phyloP scores from a whole-genome alignment of 768 basidiomycete species.

The Lactarius akahatsu region DNA sequence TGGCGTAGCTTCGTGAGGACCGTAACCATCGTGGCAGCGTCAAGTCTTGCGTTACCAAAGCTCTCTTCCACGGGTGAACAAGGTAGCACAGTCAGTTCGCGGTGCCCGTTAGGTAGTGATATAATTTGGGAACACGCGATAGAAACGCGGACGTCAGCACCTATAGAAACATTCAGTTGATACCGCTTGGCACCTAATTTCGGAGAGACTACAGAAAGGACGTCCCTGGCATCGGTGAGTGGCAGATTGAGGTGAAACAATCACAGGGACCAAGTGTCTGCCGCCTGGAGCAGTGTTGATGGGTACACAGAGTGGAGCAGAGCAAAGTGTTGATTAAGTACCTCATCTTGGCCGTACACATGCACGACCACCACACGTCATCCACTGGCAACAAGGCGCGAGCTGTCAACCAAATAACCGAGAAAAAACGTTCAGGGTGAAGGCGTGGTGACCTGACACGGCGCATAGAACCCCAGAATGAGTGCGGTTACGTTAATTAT shows the following conservation, averaged over 20 bases:
- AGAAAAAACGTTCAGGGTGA: background rate
- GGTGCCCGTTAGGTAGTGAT: background rate
- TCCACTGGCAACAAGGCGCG: background rate
- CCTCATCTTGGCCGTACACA: background rate
- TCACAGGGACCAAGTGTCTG: background rate
- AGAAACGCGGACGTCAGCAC: background rate
- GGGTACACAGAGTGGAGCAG: background rate
- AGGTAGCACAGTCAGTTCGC: background rate
- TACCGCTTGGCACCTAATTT: background rate
- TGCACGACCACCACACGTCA: background rate
- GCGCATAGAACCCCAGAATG: background rate
- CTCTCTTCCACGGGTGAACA: background rate
- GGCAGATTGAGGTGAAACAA: background rate
- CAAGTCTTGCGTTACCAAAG: background rate
- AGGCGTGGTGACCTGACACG: background rate
- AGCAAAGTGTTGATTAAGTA: background rate
- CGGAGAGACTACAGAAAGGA: background rate
- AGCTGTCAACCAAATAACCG: background rate
- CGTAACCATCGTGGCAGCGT: background rate
- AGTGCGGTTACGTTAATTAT: background rate
- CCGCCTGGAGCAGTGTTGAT: background rate
- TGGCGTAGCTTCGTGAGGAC: conserved; percentile 5
- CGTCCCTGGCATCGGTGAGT: background rate
- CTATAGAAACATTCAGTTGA: background rate
- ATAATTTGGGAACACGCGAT: background rate